Evolutionary conservation across 176 grass and related monocot genomes (phyloP).

Genomic region (Stipa capillata): DNA sequence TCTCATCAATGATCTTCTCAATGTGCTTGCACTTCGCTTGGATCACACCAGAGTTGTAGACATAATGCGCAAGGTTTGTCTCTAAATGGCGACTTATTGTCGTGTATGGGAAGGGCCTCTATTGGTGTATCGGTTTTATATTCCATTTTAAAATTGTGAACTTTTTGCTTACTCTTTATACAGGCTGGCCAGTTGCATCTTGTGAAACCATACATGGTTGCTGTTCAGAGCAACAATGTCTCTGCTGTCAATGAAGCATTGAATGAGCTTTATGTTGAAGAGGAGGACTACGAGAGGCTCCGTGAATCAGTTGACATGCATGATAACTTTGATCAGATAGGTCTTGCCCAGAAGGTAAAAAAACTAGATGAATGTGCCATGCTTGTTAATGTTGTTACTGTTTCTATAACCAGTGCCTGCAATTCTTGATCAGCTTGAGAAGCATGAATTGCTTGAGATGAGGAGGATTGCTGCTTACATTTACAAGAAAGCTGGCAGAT

Average conservation of each 20-base stretch:
- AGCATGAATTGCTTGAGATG: constrained; percentile 98
- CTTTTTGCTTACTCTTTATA: constrained; percentile 20
- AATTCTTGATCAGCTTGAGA: constrained; percentile 65
- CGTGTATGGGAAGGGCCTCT: neutral
- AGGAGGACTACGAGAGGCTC: constrained; percentile 90
- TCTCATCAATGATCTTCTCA: constrained; percentile 82
- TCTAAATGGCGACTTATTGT: neutral
- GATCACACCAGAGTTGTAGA: constrained; percentile 85
- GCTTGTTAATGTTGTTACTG: neutral
- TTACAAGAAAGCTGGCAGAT: constrained; percentile 98
- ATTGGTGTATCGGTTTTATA: neutral
- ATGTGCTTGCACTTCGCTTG: constrained; percentile 75
- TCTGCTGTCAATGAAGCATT: constrained; percentile 92
- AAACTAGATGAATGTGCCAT: neutral
- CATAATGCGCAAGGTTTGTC: constrained; percentile 74
- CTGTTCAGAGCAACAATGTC: constrained; percentile 97
- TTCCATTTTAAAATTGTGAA: neutral
- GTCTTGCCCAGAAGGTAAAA: constrained; percentile 93
- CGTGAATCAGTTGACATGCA: constrained; percentile 98
- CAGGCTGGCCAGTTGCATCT: constrained; percentile 82
- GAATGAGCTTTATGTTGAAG: constrained; percentile 95
- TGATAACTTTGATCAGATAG: constrained; percentile 98
- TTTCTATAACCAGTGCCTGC: constrained; percentile 7
- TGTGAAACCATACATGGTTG: constrained; percentile 96
- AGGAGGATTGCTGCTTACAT: constrained; percentile 97